Conservation (phyloP, 805 yeast species). For the Kregervanrija pseudodelftensis region DNA sequence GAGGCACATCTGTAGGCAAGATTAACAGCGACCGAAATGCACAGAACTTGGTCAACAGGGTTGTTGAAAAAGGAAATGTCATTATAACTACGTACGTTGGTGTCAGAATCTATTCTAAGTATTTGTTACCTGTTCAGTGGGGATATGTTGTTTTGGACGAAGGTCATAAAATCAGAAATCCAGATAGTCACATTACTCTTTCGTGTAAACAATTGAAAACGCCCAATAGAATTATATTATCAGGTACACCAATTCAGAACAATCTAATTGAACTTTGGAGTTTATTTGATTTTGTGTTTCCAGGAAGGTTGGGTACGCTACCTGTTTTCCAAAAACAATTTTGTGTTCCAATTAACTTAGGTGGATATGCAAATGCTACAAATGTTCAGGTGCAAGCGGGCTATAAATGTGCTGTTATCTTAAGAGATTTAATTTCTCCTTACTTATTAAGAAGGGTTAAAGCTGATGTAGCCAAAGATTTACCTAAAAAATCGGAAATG, state of each 20-base stretch:
- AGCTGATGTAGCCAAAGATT: conserved; percentile 88
- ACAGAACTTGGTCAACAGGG: conserved; percentile 44
- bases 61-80: conserved; percentile 69
- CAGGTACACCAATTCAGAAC: conserved; percentile 97
- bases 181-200: conserved; percentile 81
- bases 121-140: conserved; percentile 74
- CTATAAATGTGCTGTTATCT: conserved; percentile 87
- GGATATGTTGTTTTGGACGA: conserved; percentile 89
- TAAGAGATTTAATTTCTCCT: conserved; percentile 85
- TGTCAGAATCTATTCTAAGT: conserved; percentile 36
- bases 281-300: conserved; percentile 88
- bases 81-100: conserved; percentile 82
- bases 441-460: conserved; percentile 82
- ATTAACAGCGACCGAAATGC: conserved; percentile 24
- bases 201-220: conserved; percentile 81
- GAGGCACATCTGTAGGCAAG: conserved; percentile 20
- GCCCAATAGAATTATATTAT: conserved; percentile 75
- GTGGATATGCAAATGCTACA: conserved; percentile 98
- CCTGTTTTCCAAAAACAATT: conserved; percentile 94
- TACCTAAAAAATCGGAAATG: conserved; percentile 90
- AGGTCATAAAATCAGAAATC: conserved; percentile 95
- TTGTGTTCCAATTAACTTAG: conserved; percentile 85
- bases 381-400: conserved; percentile 96
- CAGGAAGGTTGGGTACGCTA: conserved; percentile 88
- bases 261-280: conserved; percentile 92